Base-by-base conservation (phyloP, 768 basidiomycete genomes). In the Boletus rex-veris region DNA sequence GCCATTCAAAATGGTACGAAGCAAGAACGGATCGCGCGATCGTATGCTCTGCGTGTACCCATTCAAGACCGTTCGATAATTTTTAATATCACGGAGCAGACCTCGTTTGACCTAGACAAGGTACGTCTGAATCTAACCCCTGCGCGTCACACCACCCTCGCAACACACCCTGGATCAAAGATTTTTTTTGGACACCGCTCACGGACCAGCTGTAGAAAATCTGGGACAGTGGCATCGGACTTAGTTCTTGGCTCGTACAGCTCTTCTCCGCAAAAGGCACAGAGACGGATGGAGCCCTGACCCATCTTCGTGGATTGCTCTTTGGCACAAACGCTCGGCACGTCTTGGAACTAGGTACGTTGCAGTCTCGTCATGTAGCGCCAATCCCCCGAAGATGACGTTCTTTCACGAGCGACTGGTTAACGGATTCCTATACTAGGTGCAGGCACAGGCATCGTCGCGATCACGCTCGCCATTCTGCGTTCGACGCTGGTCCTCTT, bases 51-150 rank as follows among this genome's bases (percentile, higher is more conserved):
- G 21, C 47, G 35, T 8, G 33, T 53, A 10, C 48, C 54, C 1
- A 7, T 14, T 3, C 39, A 18, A 6, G 58, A 58, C 4, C 26
- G 19, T 18, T 45, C 48, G 38, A 48, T 61, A 45, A 21, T 51
- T 36, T 65, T 95, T 55, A 74, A 66, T 31, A 74, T 97, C 21
- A 75, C 72, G 16, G 94, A 97, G 64, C 86, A 90, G 63, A 93
- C 89, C 0, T 89, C 89, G 3, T 96, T 92, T 66, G 94, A 95
- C 64, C 76, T 96, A 5, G 94, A 97, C 76, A 96, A 97, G 83
- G 94, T 91, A 58, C 65, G 77, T 54, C 41, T 8, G 5, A 28
- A 28, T 28, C 8, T 28, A 28, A 28, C 26, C 26, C 15, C 9
- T 19, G 10, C 19, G 4, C 16, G 11, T 14, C 42, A 2, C 26